These are phyloP conservation scores for Solanum gracilifrons DNA, from an alignment of 257 asterid genomes.

Conservation along the genomic window DNA sequence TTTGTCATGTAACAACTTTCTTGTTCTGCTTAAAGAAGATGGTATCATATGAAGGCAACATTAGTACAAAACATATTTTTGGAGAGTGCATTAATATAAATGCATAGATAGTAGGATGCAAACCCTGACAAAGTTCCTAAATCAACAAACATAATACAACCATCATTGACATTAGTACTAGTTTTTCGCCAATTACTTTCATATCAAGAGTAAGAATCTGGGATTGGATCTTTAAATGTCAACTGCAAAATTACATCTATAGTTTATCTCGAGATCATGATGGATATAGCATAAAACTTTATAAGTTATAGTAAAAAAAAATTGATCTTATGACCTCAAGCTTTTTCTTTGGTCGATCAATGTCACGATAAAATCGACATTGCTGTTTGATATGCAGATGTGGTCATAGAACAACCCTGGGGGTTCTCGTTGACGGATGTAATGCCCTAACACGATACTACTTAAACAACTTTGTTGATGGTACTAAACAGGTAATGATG, in stretches of 20 bases:
- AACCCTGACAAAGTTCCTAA: not conserved
- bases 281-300: too few species aligned
- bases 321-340: too few species aligned
- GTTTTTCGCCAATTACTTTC: not conserved
- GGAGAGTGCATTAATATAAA: not conserved
- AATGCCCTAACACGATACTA: conserved; percentile 76
- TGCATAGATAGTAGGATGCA: not conserved
- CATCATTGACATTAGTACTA: not conserved
- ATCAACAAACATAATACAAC: not conserved
- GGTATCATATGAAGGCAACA: not conserved
- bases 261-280: too few species aligned
- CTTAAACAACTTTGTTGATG: conserved; percentile 38
- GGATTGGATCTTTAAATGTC: not conserved
- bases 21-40: not conserved
- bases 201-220: not conserved
- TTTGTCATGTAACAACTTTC: conserved; percentile 66
- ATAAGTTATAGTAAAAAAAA: too few species aligned
- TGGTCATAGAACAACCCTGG: too few species aligned
- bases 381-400: too few species aligned
- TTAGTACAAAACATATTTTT: not conserved
- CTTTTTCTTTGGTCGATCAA: too few species aligned
- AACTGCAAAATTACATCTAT: not conserved
- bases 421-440: too few species aligned
- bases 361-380: too few species aligned
- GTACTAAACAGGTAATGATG: conserved; percentile 46